Evolutionary conservation across 805 yeast genomes (phyloP).

Genomic region (Nakazawaea sp.): DNA sequence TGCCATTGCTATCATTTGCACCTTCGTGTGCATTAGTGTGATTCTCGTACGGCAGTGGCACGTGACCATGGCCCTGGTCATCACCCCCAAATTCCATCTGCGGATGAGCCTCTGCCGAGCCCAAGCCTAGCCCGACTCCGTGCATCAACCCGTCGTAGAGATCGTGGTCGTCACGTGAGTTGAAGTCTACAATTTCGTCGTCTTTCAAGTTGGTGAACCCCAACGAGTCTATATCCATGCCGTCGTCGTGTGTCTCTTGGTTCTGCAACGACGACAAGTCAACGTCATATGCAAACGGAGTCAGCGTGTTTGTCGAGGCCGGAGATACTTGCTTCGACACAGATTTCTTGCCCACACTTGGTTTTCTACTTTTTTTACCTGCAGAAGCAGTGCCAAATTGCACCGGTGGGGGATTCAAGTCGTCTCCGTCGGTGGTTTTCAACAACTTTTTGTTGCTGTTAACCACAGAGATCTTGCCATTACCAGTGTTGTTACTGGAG

Average conservation of each 20-base stretch:
- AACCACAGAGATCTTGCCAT: slow-evolving; percentile 9
- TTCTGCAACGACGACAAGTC: background rate
- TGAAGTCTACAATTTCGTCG: slow-evolving; percentile 1
- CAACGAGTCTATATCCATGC: slow-evolving; percentile 9
- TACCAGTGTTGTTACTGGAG: slow-evolving; percentile 8
- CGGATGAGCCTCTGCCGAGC: no score
- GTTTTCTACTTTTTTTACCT: no score
- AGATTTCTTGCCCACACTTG: background rate
- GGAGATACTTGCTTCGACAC: background rate
- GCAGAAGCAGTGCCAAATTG: background rate
- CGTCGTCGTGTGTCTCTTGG: background rate
- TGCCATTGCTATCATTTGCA: slow-evolving; percentile 7
- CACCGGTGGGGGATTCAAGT: slow-evolving; percentile 38
- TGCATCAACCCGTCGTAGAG: background rate
- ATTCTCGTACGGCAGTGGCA: background rate
- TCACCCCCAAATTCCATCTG: no score
- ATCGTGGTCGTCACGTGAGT: background rate
- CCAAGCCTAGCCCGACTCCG: background rate
- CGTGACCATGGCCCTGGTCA: no score
- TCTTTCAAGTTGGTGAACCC: slow-evolving; percentile 5
- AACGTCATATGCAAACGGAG: background rate
- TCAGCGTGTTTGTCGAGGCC: background rate
- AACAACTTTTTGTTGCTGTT: background rate
- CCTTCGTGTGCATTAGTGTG: slow-evolving; percentile 1
- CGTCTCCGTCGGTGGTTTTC: slow-evolving; percentile 37